Base-by-base conservation (phyloP, 345 rosid species). In the Brassica carinata region DNA sequence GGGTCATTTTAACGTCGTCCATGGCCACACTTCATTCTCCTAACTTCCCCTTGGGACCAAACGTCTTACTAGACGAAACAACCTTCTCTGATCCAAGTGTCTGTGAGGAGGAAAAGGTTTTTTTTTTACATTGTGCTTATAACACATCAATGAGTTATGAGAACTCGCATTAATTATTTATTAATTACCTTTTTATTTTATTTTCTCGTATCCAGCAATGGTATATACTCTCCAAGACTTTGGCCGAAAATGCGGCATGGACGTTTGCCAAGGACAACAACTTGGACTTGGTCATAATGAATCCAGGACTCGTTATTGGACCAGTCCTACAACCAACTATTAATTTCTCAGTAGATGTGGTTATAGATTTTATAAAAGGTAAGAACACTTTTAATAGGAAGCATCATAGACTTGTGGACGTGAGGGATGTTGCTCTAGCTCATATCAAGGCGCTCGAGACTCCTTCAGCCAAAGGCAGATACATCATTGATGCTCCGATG, bases 1-100 rank as follows among this genome's bases (percentile, higher is more conserved):
- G 90, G 67, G 88, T 88, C 23, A 73, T 88, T 58, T 0, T 88
- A 53, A 86, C 91, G n/a, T 88, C 91, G 31, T 89, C 91, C 29
- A 72, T 85, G 55, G 67, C 84, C 8, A 45, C 89, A 3, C 81
- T 81, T 77, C 0, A 64, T 5, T 76, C 3, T 72, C 84, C 69
- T 2, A 83, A 59, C 67, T 70, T 45, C 23, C 80, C 80, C 17
- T 45, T 80, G 4, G 74, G 78, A 62, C 77, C 83, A 2, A 83
- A 85, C 11, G 63, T 76, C 9, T 26, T 58, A 17, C 70, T 89
- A 15, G 90, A 88, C 33, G 93, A 88, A 72, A 83, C 77, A 30
- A 78, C 80, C 81, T 83, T 76, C 69, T 85, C 91, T 0, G 84
- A 86, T 72, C 85, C 86, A 38, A 70, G 15, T n/a, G n/a, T 77